Percentiles rank a stretch among this genome's conserved stretches.
phyloP scores from a whole-genome alignment of 257 asterid species.

The Gynochthodes officinalis region DNA sequence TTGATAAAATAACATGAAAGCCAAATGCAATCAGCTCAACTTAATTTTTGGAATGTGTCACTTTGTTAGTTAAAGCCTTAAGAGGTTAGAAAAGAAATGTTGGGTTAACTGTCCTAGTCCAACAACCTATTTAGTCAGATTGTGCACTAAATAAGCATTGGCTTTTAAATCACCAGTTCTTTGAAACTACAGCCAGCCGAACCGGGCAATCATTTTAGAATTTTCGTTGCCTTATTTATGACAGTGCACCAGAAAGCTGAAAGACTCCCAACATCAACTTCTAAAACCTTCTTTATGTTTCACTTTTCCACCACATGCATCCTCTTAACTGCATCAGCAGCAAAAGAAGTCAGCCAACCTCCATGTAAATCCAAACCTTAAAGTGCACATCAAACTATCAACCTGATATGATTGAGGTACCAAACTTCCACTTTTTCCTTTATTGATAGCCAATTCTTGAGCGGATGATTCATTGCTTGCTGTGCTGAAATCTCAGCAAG shows the following conservation, averaged over 20 bases:
- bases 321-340: not conserved
- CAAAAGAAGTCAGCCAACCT: not conserved
- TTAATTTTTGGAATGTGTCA: too few species aligned
- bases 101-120: too few species aligned
- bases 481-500: too few species aligned
- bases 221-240: too few species aligned
- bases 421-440: not conserved
- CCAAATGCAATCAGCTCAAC: too few species aligned
- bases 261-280: not conserved
- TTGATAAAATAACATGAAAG: too few species aligned
- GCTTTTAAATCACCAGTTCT: not conserved
- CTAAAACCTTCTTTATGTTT: slow-evolving; percentile 9
- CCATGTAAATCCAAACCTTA: not conserved
- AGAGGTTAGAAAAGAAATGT: too few species aligned
- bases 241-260: not conserved
- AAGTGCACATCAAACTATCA: slow-evolving; percentile 11
- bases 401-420: slow-evolving; percentile 14
- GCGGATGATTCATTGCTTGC: not conserved
- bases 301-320: slow-evolving; percentile 9
- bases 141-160: not conserved
- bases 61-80: too few species aligned
- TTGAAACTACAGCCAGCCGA: not conserved
- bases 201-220: not conserved
- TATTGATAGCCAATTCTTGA: not conserved
- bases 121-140: too few species aligned